A percentile compares a stretch with the other conserved stretches of the same genome.
phyloP scores from a whole-genome alignment of 345 rosid species.

The Nephelium lappaceum region DNA sequence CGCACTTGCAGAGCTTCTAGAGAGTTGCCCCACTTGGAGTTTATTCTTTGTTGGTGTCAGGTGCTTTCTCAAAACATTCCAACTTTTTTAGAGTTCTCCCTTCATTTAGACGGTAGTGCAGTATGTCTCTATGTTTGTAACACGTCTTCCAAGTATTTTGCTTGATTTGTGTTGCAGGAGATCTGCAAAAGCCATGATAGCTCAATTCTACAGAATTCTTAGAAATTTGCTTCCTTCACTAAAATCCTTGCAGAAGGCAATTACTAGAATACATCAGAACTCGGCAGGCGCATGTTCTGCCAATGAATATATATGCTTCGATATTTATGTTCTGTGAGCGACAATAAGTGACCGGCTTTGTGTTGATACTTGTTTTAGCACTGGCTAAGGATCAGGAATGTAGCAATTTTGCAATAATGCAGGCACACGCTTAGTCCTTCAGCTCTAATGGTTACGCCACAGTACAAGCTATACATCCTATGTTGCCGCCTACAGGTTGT shows the following conservation, averaged over 20 bases:
- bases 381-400: background rate
- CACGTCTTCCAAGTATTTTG: background rate
- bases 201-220: conserved; percentile 73
- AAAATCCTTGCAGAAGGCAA: conserved; percentile 82
- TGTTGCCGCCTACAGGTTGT: too few relatives aligned
- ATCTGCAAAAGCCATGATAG: conserved; percentile 86
- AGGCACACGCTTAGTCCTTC: background rate
- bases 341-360: conserved; percentile 27
- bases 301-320: conserved; percentile 75
- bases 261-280: conserved; percentile 86
- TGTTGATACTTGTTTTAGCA: too few relatives aligned
- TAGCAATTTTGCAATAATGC: background rate
- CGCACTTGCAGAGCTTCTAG: too few relatives aligned
- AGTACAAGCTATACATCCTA: too few relatives aligned
- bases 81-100: background rate
- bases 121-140: background rate
- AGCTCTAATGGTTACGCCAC: too few relatives aligned
- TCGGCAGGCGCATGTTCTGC: conserved; percentile 87
- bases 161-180: conserved; percentile 50
- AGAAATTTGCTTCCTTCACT: conserved; percentile 78
- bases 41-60: conserved; percentile 90
- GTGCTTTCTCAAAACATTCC: conserved; percentile 29
- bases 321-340: conserved; percentile 65
- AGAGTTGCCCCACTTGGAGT: conserved; percentile 42
- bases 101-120: background rate